Evolutionary conservation across 208 protist species (phyloP), one percentile per base, ranked within the genome.

Genomic region (Leishmania martiniquensis): DNA sequence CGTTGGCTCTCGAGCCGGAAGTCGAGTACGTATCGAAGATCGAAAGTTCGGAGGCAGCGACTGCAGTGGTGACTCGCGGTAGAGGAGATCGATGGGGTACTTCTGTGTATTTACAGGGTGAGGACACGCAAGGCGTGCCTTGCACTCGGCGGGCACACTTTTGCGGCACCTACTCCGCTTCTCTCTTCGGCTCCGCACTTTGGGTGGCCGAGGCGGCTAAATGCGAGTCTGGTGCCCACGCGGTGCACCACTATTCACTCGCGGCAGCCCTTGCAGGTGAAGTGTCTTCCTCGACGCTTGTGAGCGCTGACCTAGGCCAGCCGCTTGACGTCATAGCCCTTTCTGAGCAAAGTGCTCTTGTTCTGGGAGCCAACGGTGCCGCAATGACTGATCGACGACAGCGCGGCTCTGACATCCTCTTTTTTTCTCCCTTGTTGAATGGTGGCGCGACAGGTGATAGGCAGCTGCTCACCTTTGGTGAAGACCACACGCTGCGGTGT

Each of bases 311-410:
- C 29, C 37, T 70, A 37, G 45, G 65, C 1, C 55, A 34, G 29
- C 79, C 67, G 57, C 79, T 83, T 7, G 79, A 83, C 20, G 54
- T 83, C 6, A 54, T 83, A 20, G 72, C 79, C 17, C 57, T 77
- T 45, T 45, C 72, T 39, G 73, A 76, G 49, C 47, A 78, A 45
- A 75, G 49, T 29, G 79, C 79, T 2, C 39, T 83, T 32, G 72
- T 78, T 37, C 45, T 83, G 4, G 73, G 79, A 39, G 57, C 49
- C 22, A 66, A 70, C 3, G 79, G 79, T 1, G 44, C 75, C 37
- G 67, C 67, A 22, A 25, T 75, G 55, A 59, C 55, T 22, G 79
- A 83, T 69, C 54, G 74, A 49, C 79, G 79, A 22, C 44, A 55
- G 13, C 45, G 54, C 34, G 13, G 0, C 34, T 57, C 60, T n/a